These are phyloP conservation scores for Myxozyma neotropica DNA, from an alignment of 805 yeast species.

Conservation along the genomic window DNA sequence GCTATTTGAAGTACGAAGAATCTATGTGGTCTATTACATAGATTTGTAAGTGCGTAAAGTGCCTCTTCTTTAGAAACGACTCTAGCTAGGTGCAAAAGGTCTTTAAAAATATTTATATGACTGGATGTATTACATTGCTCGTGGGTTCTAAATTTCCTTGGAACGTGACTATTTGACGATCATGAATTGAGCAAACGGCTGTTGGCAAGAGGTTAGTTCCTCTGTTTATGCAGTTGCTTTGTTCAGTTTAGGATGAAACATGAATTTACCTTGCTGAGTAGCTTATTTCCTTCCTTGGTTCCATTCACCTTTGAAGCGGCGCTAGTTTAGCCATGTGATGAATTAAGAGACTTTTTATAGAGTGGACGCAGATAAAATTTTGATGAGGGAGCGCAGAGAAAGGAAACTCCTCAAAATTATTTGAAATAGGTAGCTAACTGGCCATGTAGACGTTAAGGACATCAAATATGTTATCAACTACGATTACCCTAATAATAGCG, in stretches of 20 bases:
- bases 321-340: no score
- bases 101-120: neutral
- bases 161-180: conserved; percentile 1
- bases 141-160: neutral
- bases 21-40: neutral
- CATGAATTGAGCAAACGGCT: neutral
- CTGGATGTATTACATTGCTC: neutral
- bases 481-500: conserved; percentile 98
- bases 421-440: neutral
- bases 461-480: conserved; percentile 89
- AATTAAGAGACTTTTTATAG: no score
- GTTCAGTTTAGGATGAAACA: no score
- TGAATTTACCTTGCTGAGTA: no score
- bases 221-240: no score
- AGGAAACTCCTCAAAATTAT: neutral
- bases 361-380: no score
- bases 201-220: neutral
- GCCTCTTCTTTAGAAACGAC: neutral
- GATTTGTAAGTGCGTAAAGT: neutral
- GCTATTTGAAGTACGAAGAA: neutral
- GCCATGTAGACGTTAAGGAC: conserved; percentile 86
- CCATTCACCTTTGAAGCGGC: no score
- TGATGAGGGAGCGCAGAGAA: neutral
- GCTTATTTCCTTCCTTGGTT: no score
- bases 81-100: neutral